Percentiles rank a stretch among this genome's conserved stretches.
Evolutionary conservation across 345 rosid species (phyloP).

Genomic region (Cardamine occulta): DNA sequence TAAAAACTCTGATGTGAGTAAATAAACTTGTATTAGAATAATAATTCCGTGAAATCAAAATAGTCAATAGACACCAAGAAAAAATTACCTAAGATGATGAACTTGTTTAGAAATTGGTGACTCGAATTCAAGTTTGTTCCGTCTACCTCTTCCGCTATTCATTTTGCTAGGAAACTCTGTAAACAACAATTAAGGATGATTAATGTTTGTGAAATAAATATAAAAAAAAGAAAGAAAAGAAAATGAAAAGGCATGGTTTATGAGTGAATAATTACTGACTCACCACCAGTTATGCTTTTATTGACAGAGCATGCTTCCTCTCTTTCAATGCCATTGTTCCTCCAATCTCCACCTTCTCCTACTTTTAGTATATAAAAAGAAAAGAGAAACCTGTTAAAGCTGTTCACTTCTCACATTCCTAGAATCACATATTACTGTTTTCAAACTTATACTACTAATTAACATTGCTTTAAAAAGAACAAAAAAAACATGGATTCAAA

Average conservation of each 20-base stretch:
- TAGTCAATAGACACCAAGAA: not conserved
- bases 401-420: constrained; percentile 44
- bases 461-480: not conserved
- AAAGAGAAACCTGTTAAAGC: constrained; percentile 61
- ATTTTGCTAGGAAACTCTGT: constrained; percentile 62
- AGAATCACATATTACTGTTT: not conserved
- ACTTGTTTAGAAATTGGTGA: constrained; percentile 42
- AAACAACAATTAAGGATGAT: not conserved
- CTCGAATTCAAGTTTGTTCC: constrained; percentile 67
- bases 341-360: constrained; percentile 68
- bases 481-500: not conserved
- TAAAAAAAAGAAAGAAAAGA: not conserved
- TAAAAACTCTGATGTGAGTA: constrained; percentile 63
- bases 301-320: constrained; percentile 82
- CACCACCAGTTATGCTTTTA: constrained; percentile 94
- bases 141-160: constrained; percentile 28
- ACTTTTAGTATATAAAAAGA: constrained; percentile 33
- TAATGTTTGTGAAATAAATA: not conserved
- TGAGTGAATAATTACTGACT: constrained; percentile 11
- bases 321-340: constrained; percentile 66
- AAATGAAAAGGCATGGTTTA: not conserved
- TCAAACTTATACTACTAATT: constrained; percentile 20
- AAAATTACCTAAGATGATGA: constrained; percentile 61
- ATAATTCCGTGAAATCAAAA: constrained; percentile 11
- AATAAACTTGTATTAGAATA: not conserved